Base-by-base conservation (phyloP, 371 early-diverging fungal species). In the Zychaea mexicana region DNA sequence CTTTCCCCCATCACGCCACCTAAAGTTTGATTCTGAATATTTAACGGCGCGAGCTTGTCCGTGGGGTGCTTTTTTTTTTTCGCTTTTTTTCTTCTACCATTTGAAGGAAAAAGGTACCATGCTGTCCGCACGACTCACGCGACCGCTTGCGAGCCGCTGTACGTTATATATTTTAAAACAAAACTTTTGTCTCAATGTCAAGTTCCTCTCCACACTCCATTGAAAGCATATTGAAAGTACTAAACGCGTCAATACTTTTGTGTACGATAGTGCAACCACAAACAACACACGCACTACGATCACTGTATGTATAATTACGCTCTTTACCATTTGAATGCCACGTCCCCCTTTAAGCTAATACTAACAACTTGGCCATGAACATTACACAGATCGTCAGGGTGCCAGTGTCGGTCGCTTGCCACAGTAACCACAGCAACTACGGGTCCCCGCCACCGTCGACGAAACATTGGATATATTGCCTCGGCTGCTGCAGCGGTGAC, bases 401-500 rank as follows among this genome's bases (percentile, higher is more conserved):
- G 38, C 53, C 49, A 49, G 26, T 36, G 52, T n/a, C 61, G 61
- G 22, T 61, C 61, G 13, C 24, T 61, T 2, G 52, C 61, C 17
- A 53, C 53, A 12, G 61, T 38, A 19, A 52, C 61, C 17, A 52
- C 53, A n/a, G 47, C 52, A n/a, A 26, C 24, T 12, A 17, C 31
- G 13, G 53, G 28, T 24, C 52, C 49, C 5, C 49, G 52, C 21
- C 52, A 49, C 31, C 61, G 38, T 36, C 26, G 61, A 52, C 52
- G 53, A 33, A 30, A 38, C 36, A 19, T 52, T 22, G 21, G 49
- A 15, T 52, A 52, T 36, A 42, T 55, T 22, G 24, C 60, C 26
- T 28, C 32, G 19, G 66, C 60, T 0, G 60, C 60, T 30, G 60
- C 55, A 31, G 60, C 66, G 8, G 56, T 46, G 2, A 60, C 60